phyloP scores from a whole-genome alignment of 306 rosid species.

The Cajanus cajan region DNA sequence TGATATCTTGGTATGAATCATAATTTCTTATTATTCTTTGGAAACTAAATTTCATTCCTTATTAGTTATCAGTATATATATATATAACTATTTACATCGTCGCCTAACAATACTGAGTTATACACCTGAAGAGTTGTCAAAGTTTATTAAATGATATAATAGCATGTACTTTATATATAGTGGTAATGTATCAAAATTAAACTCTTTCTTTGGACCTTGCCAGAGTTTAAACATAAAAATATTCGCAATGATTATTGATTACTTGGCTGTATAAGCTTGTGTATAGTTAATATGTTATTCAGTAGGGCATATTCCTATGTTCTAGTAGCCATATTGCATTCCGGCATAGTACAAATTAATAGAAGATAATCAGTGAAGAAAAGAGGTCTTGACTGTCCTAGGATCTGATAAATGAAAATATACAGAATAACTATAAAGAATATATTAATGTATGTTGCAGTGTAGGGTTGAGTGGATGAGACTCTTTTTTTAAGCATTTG shows the following conservation, averaged over 20 bases:
- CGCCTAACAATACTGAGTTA: neutral
- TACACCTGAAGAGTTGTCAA: neutral
- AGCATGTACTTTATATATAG: neutral
- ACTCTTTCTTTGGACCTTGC: neutral
- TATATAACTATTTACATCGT: neutral
- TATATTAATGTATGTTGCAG: neutral
- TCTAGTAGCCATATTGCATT: too few relatives aligned
- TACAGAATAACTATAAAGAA: too few relatives aligned
- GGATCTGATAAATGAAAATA: neutral
- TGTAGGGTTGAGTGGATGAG: neutral
- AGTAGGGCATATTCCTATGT: too few relatives aligned
- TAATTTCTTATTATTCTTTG: neutral
- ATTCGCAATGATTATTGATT: neutral
- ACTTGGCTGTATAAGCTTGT: neutral
- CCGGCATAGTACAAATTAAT: too few relatives aligned
- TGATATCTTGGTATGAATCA: conserved; percentile 41
- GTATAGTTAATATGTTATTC: too few relatives aligned
- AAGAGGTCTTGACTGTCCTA: too few relatives aligned
- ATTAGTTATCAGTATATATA: neutral
- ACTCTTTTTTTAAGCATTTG: neutral
- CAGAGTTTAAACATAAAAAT: neutral
- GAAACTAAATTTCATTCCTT: neutral
- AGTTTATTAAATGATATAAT: neutral
- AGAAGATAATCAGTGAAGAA: too few relatives aligned
- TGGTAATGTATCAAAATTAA: neutral